Evolutionary conservation across 73 alveolate species (phyloP).

Genomic region (Stentor coeruleus): DNA sequence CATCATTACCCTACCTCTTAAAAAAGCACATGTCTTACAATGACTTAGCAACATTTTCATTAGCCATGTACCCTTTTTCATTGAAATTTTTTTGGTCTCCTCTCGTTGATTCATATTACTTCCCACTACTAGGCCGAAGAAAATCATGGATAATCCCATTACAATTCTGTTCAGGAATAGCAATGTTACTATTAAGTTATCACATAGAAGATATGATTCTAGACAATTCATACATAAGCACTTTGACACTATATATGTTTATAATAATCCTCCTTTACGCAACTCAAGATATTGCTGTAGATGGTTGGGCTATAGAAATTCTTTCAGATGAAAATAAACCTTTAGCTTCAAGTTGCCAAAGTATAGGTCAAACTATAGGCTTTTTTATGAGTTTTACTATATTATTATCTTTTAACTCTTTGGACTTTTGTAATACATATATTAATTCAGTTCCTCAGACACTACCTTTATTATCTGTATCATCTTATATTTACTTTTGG

Average conservation of each 20-base stretch:
- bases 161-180: slow-evolving; percentile 28
- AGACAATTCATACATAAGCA: slow-evolving; percentile 16
- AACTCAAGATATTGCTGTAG: slow-evolving; percentile 76
- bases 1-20: slow-evolving; percentile 40
- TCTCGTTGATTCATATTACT: slow-evolving; percentile 43
- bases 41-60: slow-evolving; percentile 42
- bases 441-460: not conserved
- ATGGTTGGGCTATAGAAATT: slow-evolving; percentile 82
- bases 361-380: slow-evolving; percentile 68
- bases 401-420: slow-evolving; percentile 47
- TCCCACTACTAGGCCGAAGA: slow-evolving; percentile 42
- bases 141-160: slow-evolving; percentile 58
- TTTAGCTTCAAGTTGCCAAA: slow-evolving; percentile 54
- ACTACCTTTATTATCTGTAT: slow-evolving; percentile 39
- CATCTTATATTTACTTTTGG: slow-evolving; percentile 36
- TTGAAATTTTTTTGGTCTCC: slow-evolving; percentile 55
- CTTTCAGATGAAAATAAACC: slow-evolving; percentile 46
- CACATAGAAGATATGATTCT: slow-evolving; percentile 23
- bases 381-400: slow-evolving; percentile 38
- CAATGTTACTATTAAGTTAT: slow-evolving; percentile 18
- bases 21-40: slow-evolving; percentile 48
- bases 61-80: slow-evolving; percentile 37
- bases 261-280: slow-evolving; percentile 40
- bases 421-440: slow-evolving; percentile 55
- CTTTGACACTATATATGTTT: slow-evolving; percentile 26